Evolutionary conservation across 306 rosid genomes (phyloP), one percentile per base, ranked within the genome.

Genomic region (Prunus mira): DNA sequence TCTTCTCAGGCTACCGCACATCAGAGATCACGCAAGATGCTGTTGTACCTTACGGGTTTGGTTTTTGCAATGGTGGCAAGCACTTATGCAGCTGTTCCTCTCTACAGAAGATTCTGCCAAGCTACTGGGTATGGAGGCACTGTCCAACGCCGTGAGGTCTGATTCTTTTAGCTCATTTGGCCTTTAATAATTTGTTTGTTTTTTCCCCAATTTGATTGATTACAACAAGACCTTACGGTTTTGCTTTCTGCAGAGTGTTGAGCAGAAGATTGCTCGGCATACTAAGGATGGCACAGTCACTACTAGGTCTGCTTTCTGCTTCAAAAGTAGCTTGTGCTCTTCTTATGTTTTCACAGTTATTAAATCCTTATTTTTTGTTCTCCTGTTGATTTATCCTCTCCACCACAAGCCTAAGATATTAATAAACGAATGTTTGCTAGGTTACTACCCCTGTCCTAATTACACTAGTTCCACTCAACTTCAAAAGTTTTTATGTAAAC

Each of bases 81-180:
- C 80, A 85, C 86, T 78, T 92, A 95, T 78, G 99, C 99, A 45
- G 93, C 97, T 65, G 97, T 89, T 77, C 97, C 99, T 64, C 86
- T 95, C 17, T 95, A 95, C 75, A 82, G 93, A 78, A 95, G 93
- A 74, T 95, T 92, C 82, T 95, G 99, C 84, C 98, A 92, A 86
- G 99, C 90, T 79, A 95, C 99, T 41, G 97, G 97, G 65, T 92
- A 95, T 73, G 97, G 97, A 78, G 99, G 99, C 83, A 95, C 99
- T 57, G 78, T 91, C 78, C 93, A 86, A 78, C 91, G 97, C 45
- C 92, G 93, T 55, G 99, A 92, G 96, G 97, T 91, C 55, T 49
- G 86, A 51, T 41, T 82, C 30, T 52, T 13, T 19, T 79, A 54
- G 67, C 52, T 58, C 70, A 69, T 65, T 55, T 3, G 1, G 15